Evolutionary conservation across 352 stramenopile species (phyloP).

Genomic region (Phytopythium helicoides): DNA sequence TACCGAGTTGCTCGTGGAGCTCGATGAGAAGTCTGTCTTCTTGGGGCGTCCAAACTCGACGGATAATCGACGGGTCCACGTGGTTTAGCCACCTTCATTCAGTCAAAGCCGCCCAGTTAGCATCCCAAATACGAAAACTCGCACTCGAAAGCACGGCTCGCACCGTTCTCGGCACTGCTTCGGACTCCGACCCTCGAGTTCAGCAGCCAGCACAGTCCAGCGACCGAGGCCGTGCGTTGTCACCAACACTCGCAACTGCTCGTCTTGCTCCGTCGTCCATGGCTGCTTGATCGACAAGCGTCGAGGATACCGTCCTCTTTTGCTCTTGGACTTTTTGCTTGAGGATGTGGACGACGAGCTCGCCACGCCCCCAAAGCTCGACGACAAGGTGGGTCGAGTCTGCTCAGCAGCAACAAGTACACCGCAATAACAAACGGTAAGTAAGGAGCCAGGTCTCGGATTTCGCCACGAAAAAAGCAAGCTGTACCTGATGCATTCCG

Average conservation of each 20-base stretch:
- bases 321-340: background rate
- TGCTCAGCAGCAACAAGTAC: background rate
- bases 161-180: constrained; percentile 76
- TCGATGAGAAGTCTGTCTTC: constrained; percentile 33
- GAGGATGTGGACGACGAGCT: no score
- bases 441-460: no score
- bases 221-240: constrained; percentile 30
- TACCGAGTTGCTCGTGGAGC: constrained; percentile 30
- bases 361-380: no score
- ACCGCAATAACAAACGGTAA: no score
- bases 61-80: constrained; percentile 42
- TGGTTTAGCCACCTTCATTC: constrained; percentile 23
- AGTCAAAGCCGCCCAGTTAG: background rate
- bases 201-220: constrained; percentile 59
- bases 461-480: background rate
- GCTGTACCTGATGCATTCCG: background rate
- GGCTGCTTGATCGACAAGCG: constrained; percentile 7
- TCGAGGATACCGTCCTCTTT: no score
- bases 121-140: background rate
- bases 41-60: constrained; percentile 23
- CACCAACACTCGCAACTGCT: constrained; percentile 33
- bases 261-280: constrained; percentile 50
- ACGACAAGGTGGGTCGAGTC: background rate
- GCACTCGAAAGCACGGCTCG: background rate
- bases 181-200: constrained; percentile 50